Evolutionary conservation across 495 filamentous ascomycete species (phyloP).

Genomic region (Usnea hakonensis): DNA sequence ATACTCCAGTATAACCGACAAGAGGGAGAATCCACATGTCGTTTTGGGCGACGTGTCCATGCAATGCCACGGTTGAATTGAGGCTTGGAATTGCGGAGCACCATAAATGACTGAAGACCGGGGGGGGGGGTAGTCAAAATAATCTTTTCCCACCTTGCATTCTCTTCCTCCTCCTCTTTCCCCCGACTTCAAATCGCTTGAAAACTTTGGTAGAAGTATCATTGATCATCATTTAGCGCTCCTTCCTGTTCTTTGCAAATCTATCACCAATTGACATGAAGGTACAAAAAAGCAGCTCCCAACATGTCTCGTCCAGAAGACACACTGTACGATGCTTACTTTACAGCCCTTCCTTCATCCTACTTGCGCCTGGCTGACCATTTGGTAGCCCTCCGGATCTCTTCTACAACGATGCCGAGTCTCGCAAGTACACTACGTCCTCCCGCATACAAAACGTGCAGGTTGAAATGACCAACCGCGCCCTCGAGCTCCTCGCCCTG

Average conservation of each 20-base stretch:
- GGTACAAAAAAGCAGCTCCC: conserved; percentile 7
- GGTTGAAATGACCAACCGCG: conserved; percentile 85
- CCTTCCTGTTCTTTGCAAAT: not conserved
- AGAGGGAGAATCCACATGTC: conserved; percentile 87
- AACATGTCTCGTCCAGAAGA: conserved; percentile 96
- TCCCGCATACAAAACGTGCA: conserved; percentile 95
- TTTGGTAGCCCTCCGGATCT: conserved; percentile 76
- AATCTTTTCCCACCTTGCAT: not conserved
- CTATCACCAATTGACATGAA: not conserved
- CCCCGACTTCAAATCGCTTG: not conserved
- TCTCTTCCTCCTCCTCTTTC: not conserved
- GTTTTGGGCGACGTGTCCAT: not conserved
- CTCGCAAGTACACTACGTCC: conserved; percentile 93
- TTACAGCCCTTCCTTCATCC: not conserved
- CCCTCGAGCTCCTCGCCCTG: conserved; percentile 81
- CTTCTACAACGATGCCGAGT: conserved; percentile 92
- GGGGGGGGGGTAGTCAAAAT: no score
- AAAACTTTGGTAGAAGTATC: not conserved
- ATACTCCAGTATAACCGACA: conserved; percentile 78
- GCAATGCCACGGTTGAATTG: not conserved
- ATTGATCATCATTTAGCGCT: not conserved
- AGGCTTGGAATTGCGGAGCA: not conserved
- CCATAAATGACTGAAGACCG: no score
- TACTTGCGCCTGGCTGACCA: not conserved
- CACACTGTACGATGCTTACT: conserved; percentile 55